Conservation (phyloP, 2,329 filamentous ascomycete species). For the Neurospora sp. region DNA sequence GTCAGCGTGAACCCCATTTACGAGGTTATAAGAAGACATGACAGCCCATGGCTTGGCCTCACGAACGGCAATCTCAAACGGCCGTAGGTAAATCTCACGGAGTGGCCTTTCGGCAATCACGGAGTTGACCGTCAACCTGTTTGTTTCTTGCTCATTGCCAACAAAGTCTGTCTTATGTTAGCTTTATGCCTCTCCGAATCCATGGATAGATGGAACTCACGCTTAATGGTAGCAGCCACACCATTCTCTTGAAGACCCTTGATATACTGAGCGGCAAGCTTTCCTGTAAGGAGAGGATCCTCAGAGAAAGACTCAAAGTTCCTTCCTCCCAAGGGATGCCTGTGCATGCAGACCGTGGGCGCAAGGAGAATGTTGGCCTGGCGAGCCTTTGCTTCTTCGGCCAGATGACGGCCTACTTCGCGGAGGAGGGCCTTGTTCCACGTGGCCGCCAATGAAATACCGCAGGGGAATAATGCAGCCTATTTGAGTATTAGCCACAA, state of each 20-base stretch:
- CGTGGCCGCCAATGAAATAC: slow-evolving; percentile 66
- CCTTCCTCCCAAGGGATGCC: slow-evolving; percentile 71
- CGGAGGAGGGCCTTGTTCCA: slow-evolving; percentile 65
- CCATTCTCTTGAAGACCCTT: slow-evolving; percentile 63
- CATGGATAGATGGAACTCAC: slow-evolving; percentile 27
- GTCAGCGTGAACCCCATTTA: slow-evolving; percentile 53
- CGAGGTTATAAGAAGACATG: slow-evolving; percentile 59
- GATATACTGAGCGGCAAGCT: slow-evolving; percentile 61
- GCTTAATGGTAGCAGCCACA: slow-evolving; percentile 70
- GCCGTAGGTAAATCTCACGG: slow-evolving; percentile 62
- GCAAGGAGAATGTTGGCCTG: slow-evolving; percentile 65
- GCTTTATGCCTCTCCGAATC: slow-evolving; percentile 1
- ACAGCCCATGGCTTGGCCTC: slow-evolving; percentile 60
- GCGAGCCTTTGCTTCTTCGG: slow-evolving; percentile 60
- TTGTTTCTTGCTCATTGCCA: slow-evolving; percentile 64
- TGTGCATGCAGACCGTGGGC: slow-evolving; percentile 72
- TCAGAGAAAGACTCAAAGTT: slow-evolving; percentile 85
- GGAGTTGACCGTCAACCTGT: slow-evolving; percentile 54
- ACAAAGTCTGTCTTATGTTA: slow-evolving; percentile 43
- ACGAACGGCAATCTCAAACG: slow-evolving; percentile 62
- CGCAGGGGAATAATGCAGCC: slow-evolving; percentile 71
- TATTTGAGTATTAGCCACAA: slow-evolving; percentile 23
- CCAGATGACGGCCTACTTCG: slow-evolving; percentile 60
- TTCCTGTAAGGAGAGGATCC: slow-evolving; percentile 68
- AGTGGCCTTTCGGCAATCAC: slow-evolving; percentile 54